phyloP scores from a whole-genome alignment of 192 early-diverging fungal species.

The Podila verticillata region DNA sequence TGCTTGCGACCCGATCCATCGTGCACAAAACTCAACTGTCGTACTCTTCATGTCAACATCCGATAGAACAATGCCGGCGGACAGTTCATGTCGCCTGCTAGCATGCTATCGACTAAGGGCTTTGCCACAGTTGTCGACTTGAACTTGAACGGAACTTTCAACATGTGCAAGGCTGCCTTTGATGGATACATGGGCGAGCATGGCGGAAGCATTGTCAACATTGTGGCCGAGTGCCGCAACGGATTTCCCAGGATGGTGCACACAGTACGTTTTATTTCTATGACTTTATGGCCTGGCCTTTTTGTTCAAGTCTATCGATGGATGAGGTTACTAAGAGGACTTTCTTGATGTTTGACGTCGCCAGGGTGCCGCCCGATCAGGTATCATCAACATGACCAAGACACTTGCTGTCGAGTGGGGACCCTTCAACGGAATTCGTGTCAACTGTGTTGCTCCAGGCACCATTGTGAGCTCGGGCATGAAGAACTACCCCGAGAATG shows the following conservation, averaged over 20 bases:
- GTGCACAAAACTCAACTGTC: neutral
- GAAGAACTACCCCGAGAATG: slow-evolving; percentile 57
- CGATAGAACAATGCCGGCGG: slow-evolving; percentile 49
- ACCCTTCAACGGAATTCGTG: slow-evolving; percentile 54
- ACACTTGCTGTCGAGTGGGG: slow-evolving; percentile 63
- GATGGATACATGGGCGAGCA: slow-evolving; percentile 53
- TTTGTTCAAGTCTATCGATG: neutral
- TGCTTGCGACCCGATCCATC: too few relatives aligned
- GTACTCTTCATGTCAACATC: neutral
- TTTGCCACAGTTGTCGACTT: slow-evolving; percentile 59
- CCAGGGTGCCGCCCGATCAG: slow-evolving; percentile 62
- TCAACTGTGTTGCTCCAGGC: slow-evolving; percentile 66
- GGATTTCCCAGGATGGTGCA: slow-evolving; percentile 55
- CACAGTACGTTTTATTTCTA: slow-evolving; percentile 23
- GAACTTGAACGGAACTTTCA: slow-evolving; percentile 63
- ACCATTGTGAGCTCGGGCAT: slow-evolving; percentile 62
- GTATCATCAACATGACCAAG: slow-evolving; percentile 63
- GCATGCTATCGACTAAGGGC: slow-evolving; percentile 39
- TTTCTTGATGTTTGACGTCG: neutral
- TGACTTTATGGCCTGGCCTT: slow-evolving; percentile 1
- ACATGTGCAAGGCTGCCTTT: slow-evolving; percentile 60
- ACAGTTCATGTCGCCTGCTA: slow-evolving; percentile 50
- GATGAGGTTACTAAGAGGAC: neutral
- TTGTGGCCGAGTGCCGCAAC: slow-evolving; percentile 59
- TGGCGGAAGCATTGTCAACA: slow-evolving; percentile 56